Evolutionary conservation across 2,329 filamentous ascomycete species (phyloP).

Genomic region (Raffaelea arxii): DNA sequence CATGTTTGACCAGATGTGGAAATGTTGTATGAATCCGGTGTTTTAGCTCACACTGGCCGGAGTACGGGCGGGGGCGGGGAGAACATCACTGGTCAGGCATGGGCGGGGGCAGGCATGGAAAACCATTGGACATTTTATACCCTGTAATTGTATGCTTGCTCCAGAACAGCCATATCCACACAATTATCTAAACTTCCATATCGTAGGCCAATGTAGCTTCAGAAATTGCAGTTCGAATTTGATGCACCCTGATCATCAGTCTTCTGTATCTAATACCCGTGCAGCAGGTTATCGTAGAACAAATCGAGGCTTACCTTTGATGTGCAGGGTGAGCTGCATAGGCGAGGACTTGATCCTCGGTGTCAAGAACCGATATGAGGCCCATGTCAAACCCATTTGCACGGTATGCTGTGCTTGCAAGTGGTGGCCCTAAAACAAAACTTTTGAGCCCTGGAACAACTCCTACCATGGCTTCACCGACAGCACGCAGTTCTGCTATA

Average conservation of each 20-base stretch:
- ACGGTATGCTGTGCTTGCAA: not conserved
- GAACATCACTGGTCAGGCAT: no score
- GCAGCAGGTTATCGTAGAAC: not conserved
- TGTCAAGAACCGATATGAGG: not conserved
- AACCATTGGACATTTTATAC: not conserved
- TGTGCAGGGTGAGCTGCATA: slow-evolving; percentile 1
- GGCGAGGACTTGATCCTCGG: not conserved
- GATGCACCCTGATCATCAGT: not conserved
- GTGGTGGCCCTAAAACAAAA: not conserved
- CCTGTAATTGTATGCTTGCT: no score
- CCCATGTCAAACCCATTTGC: slow-evolving; percentile 3
- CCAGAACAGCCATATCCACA: no score
- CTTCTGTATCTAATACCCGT: not conserved
- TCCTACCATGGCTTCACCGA: not conserved
- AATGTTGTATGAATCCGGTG: not conserved
- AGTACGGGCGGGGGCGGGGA: no score
- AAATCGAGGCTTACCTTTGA: not conserved
- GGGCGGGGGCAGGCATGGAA: no score
- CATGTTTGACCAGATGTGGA: not conserved
- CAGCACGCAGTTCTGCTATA: not conserved
- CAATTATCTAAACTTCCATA: not conserved
- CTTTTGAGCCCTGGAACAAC: not conserved
- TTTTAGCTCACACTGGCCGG: no score
- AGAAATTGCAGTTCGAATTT: not conserved
- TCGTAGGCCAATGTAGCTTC: slow-evolving; percentile 1